A percentile compares a stretch with the other conserved stretches of the same genome.
phyloP scores from a whole-genome alignment of 495 filamentous ascomycete species.

The Aspergillus conjunctus region DNA sequence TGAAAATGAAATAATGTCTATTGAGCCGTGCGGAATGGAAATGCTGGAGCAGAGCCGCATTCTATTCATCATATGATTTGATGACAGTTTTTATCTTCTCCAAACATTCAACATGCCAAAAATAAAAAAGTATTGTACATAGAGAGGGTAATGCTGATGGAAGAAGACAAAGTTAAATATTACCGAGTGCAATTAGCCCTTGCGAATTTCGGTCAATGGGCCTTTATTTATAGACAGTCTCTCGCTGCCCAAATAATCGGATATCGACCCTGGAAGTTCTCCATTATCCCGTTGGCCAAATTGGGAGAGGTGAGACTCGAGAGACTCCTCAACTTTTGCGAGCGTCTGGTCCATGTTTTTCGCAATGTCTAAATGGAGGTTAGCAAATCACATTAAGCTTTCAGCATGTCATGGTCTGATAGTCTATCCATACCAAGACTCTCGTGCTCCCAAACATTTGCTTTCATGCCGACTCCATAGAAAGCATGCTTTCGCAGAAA shows the following conservation, averaged over 20 bases:
- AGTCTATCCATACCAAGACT: slow-evolving; percentile 56
- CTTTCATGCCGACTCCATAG: slow-evolving; percentile 97
- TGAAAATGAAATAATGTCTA: too few species aligned
- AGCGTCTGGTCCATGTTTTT: slow-evolving; percentile 65
- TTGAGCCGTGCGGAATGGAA: too few species aligned
- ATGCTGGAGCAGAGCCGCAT: too few species aligned
- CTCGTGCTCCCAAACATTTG: slow-evolving; percentile 89
- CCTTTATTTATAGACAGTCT: slow-evolving; percentile 35
- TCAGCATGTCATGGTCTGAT: not conserved
- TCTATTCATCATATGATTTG: too few species aligned
- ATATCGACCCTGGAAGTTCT: slow-evolving; percentile 26
- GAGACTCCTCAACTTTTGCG: slow-evolving; percentile 58
- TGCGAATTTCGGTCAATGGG: slow-evolving; percentile 30
- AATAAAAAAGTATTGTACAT: slow-evolving; percentile 9
- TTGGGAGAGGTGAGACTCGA: slow-evolving; percentile 64
- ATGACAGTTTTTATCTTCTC: too few species aligned
- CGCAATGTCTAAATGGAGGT: slow-evolving; percentile 56
- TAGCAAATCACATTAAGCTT: not conserved
- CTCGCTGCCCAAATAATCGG: slow-evolving; percentile 37
- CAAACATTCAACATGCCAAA: not conserved
- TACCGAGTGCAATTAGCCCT: slow-evolving; percentile 18
- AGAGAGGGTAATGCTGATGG: not conserved
- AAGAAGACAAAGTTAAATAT: slow-evolving; percentile 19
- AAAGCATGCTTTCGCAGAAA: slow-evolving; percentile 89
- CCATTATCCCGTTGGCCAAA: slow-evolving; percentile 59